Conservation (phyloP, 345 rosid species). For the Rhodamnia argentea region DNA sequence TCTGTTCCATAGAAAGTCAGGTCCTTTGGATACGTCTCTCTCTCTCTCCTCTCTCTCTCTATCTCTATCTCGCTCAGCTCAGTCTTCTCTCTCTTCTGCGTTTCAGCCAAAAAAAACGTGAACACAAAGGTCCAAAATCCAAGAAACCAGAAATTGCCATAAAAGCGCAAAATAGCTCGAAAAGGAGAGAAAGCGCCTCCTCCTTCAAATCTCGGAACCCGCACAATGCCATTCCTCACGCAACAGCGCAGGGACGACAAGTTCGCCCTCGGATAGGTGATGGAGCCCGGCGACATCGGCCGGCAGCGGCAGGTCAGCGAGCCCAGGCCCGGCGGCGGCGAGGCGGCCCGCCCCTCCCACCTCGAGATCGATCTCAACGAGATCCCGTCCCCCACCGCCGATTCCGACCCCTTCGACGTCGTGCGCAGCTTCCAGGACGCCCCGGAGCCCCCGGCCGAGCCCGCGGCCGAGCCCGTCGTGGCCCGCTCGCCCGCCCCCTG, state of each 20-base stretch:
- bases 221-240: not conserved
- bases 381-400: constrained; percentile 50
- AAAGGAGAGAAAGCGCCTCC: too few species aligned
- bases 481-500: not conserved
- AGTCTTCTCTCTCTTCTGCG: not conserved
- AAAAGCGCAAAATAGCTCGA: not conserved
- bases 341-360: constrained; percentile 49
- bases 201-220: not conserved
- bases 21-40: not conserved
- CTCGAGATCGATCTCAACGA: constrained; percentile 94
- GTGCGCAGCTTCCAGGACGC: constrained; percentile 56
- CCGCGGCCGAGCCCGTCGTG: constrained; percentile 15
- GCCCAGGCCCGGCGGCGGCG: constrained; percentile 14
- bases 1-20: not conserved
- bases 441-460: constrained; percentile 50
- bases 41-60: not conserved
- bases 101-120: not conserved
- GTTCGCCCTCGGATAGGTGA: not conserved
- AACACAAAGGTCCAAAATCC: not conserved
- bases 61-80: not conserved
- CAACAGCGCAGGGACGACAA: not conserved
- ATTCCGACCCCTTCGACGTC: constrained; percentile 41
- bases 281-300: not conserved
- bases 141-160: not conserved
- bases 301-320: not conserved